A percentile compares a stretch with the other conserved stretches of the same genome.
These are phyloP conservation scores for Ogataea trehaloabstinens DNA, from an alignment of 805 yeast genomes.

Conservation along the genomic window DNA sequence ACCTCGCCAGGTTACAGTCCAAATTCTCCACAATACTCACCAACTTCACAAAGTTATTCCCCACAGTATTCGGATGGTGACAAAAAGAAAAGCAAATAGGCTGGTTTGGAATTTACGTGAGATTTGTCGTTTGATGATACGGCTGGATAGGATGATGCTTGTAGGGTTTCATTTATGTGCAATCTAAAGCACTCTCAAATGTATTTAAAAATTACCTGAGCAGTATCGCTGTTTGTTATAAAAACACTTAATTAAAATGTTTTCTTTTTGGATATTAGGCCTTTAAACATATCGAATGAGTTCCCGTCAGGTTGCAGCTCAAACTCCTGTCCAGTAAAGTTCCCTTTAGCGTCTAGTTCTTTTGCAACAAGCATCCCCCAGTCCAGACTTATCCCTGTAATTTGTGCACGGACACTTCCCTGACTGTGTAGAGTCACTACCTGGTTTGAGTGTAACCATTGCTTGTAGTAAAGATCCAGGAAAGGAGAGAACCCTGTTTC, in stretches of 20 bases:
- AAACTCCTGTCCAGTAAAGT: conserved; percentile 51
- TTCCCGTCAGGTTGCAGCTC: conserved; percentile 96
- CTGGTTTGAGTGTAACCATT: conserved; percentile 86
- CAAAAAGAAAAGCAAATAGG: too few species aligned
- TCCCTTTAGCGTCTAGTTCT: conserved; percentile 50
- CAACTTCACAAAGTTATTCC: conserved; percentile 63
- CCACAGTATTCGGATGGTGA: conserved; percentile 70
- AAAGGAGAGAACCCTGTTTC: conserved; percentile 67
- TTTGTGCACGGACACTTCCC: conserved; percentile 51
- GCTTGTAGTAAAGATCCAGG: conserved; percentile 65
- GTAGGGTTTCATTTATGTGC: neutral
- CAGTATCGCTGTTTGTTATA: neutral
- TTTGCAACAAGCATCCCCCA: conserved; percentile 81
- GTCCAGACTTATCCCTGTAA: conserved; percentile 79
- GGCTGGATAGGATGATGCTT: conserved; percentile 71
- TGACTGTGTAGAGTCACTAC: conserved; percentile 56
- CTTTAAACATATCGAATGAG: conserved; percentile 92
- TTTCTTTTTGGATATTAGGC: conserved; percentile 67
- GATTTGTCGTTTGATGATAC: conserved; percentile 67
- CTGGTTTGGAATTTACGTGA: conserved; percentile 74
- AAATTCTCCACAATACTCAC: conserved; percentile 63
- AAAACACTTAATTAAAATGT: neutral
- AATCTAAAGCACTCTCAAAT: neutral
- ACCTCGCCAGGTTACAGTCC: conserved; percentile 79
- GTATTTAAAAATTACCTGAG: conserved; percentile 1